Base-by-base conservation (phyloP, 805 yeast genomes). In the Pichia exigua region DNA sequence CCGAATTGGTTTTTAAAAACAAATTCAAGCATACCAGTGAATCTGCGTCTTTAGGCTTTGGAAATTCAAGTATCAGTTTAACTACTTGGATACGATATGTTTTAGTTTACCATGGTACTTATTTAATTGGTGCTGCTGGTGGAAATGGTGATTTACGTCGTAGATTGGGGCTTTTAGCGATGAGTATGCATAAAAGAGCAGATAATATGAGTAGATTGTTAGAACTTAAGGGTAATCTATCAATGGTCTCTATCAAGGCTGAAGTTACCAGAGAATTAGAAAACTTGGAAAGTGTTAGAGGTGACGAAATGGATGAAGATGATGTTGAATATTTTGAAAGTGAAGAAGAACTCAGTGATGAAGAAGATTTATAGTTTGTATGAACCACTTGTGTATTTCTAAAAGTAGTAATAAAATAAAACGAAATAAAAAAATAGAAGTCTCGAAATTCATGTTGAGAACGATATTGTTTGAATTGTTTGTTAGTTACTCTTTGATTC, bases 221-320 rank as follows among this genome's bases (percentile, higher is more conserved):
- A 57, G 81, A 76, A 63, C 69, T 79, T 55, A 74, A 75, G 54
- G 78, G 79, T 15, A 72, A 77, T 56, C 61, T 79, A 55, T 65
- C 68, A 45, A 70, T 79, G 73, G 67, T 78, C 45, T 66, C 73
- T 44, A 75, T 75, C 46, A 73, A 72, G 48, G 85, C 84, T n/a
- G 91, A 85, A 58, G 84, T 83, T 60, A 71, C 80, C 24, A 92
- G 85, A 66, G 91, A 83, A 59, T 63, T 84, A 26, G 84, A 79
- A 60, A 82, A 77, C 56, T 54, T 65, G 12, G 63, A 59, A 18
- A 64, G 54, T 15, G 55, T 52, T 42, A 58, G 54, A 1, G 58
- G 53, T 17, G 61, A 51, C 10, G 59, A 53, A 18, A 50, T 48
- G 10, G 56, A 52, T 13, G 57, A 48, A 3, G 61, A 55, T 0